Base-by-base conservation (phyloP, 1,284 basidiomycete species). In the Papiliotrema terrestris region DNA sequence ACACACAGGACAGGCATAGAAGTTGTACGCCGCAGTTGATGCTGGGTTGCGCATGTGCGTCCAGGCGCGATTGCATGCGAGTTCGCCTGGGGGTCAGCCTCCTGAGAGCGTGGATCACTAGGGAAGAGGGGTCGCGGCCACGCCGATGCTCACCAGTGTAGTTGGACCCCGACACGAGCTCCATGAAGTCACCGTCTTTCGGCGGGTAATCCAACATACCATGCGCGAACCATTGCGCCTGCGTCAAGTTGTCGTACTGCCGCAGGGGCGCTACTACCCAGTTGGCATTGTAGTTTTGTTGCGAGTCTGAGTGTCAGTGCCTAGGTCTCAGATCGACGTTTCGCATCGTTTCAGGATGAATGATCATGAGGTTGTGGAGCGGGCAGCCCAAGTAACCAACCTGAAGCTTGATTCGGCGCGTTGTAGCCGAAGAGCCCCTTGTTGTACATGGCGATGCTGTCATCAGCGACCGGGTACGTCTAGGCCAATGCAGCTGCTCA, bases 181-280 rank as follows among this genome's bases (percentile, higher is more conserved):
- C 76, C 67, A 86, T 82, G 60, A 84, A 72, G 63, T 84, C 82
- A 13, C 78, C 79, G 0, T 73, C 63, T 60, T 82, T 76, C 1
- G 85, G 85, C 0, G 84, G 85, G 58, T 80, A 78, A 57, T 77
- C 78, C 25, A 83, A 78, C 66, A 83, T 81, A 23, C 80, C 80
- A 63, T 86, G 84, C 32, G 59, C 66, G 47, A 63, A 67, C 65
- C 62, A 66, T 53, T 62, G 49, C 15, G 38, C 48, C 17, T 23
- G n/a, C 19, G 41, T 51, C 29, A 55, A 42, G 22, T 45, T 51
- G 6, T 50, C 54, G 13, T 6, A 45, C 6, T 19, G 17, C 39
- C 54, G 39, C 8, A 55, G 43, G 6, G 54, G 54, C 8, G 26
- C 42, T 2, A 55, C 49, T 11, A 42, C 50, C 2, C 3, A n/a